Conservation (phyloP, 2,329 filamentous ascomycete species). For the Colletotrichum salicis region DNA sequence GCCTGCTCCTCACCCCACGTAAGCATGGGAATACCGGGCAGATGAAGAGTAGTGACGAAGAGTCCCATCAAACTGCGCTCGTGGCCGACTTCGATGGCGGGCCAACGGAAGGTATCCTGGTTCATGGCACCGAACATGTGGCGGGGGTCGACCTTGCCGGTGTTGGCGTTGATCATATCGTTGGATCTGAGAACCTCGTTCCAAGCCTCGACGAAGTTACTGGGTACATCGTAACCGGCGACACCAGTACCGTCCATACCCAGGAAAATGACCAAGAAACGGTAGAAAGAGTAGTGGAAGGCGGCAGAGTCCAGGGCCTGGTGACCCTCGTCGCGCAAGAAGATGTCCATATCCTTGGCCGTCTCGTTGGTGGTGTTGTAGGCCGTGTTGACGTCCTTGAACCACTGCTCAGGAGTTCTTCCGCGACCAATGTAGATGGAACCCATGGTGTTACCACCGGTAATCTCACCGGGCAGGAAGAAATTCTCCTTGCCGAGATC, state of each 20-base stretch:
- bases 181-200: slow-evolving; percentile 66
- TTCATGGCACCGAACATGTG: slow-evolving; percentile 74
- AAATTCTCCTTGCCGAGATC: slow-evolving; percentile 70
- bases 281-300: slow-evolving; percentile 51
- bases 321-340: slow-evolving; percentile 67
- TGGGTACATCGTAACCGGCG: slow-evolving; percentile 44
- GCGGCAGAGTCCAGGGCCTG: slow-evolving; percentile 57
- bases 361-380: slow-evolving; percentile 34
- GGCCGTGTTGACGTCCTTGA: slow-evolving; percentile 37
- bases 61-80: slow-evolving; percentile 66
- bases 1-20: slow-evolving; percentile 75
- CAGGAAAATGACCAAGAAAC: slow-evolving; percentile 44
- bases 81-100: slow-evolving; percentile 65
- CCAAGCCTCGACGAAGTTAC: slow-evolving; percentile 61
- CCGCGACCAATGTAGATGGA: slow-evolving; percentile 71
- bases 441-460: slow-evolving; percentile 70
- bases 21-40: slow-evolving; percentile 71
- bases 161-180: slow-evolving; percentile 69
- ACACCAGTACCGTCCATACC: slow-evolving; percentile 47
- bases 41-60: slow-evolving; percentile 67
- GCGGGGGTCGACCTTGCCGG: slow-evolving; percentile 69
- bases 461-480: slow-evolving; percentile 72
- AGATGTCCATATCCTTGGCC: slow-evolving; percentile 42
- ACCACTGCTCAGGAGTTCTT: slow-evolving; percentile 51
- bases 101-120: slow-evolving; percentile 75